Evolutionary conservation across 441 rosid species (phyloP).

Genomic region (Aquilaria agallochum): DNA sequence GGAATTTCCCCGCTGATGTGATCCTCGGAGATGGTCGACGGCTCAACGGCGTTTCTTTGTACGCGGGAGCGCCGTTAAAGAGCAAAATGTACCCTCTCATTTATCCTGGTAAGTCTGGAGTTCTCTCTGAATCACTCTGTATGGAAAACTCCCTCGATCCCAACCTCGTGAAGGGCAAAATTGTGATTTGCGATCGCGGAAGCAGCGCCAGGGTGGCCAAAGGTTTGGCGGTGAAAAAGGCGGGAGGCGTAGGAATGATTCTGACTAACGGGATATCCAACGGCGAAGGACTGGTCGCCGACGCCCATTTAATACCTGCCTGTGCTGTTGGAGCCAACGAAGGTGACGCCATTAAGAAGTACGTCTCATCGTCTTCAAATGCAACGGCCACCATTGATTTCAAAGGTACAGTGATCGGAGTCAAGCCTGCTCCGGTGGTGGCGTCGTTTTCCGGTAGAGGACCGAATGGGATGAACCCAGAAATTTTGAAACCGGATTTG

Average conservation of each 20-base stretch:
- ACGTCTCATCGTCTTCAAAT: constrained; percentile 29
- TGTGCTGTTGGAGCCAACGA: constrained; percentile 65
- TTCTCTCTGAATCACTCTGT: constrained; percentile 51
- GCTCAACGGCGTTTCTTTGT: constrained; percentile 58
- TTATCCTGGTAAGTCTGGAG: constrained; percentile 62
- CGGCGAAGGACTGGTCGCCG: constrained; percentile 76
- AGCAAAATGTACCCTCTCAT: constrained; percentile 58
- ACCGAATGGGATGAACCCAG: constrained; percentile 64
- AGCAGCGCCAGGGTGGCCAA: constrained; percentile 67
- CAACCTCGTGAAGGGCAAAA: constrained; percentile 44
- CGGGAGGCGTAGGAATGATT: constrained; percentile 76
- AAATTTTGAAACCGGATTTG: constrained; percentile 51
- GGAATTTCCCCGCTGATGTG: constrained; percentile 60
- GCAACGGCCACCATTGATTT: constrained; percentile 59
- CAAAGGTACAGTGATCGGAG: constrained; percentile 55
- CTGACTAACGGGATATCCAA: constrained; percentile 62
- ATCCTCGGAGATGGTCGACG: constrained; percentile 47
- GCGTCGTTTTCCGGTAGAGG: constrained; percentile 81
- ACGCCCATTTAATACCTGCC: constrained; percentile 67
- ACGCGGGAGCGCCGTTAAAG: constrained; percentile 49
- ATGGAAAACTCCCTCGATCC: constrained; percentile 71
- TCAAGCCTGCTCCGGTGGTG: constrained; percentile 73
- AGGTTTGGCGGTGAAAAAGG: constrained; percentile 69
- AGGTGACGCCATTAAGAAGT: constrained; percentile 57
- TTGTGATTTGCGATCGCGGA: constrained; percentile 71